A percentile compares a stretch with the other conserved stretches of the same genome.
Evolutionary conservation across 1,139 yeast genomes (phyloP).

Genomic region (Suhomyces atakaporum): DNA sequence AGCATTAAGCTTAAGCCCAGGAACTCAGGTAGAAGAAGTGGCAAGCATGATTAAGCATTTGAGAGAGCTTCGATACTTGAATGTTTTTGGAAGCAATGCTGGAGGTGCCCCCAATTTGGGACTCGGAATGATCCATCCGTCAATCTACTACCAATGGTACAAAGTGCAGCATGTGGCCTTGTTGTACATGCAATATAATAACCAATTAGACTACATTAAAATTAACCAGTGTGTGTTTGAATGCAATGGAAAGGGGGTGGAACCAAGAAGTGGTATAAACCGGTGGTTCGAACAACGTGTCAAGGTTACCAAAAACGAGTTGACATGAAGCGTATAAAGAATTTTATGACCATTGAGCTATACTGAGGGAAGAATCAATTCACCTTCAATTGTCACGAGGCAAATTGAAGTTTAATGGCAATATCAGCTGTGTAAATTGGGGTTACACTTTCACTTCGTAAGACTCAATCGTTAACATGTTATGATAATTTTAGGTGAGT

Average conservation of each 20-base stretch:
- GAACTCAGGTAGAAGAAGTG: slow-evolving; percentile 29
- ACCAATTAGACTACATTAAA: slow-evolving; percentile 41
- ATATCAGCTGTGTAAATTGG: too few relatives aligned
- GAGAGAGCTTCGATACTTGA: slow-evolving; percentile 37
- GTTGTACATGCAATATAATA: slow-evolving; percentile 31
- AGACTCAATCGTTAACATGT: too few relatives aligned
- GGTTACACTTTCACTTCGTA: too few relatives aligned
- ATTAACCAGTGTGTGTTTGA: slow-evolving; percentile 43
- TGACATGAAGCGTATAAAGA: background rate
- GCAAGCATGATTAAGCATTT: slow-evolving; percentile 27
- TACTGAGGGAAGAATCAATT: too few relatives aligned
- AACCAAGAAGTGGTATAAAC: slow-evolving; percentile 46
- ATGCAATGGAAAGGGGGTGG: slow-evolving; percentile 20
- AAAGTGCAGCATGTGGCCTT: slow-evolving; percentile 56
- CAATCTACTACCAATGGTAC: slow-evolving; percentile 58
- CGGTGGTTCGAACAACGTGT: slow-evolving; percentile 40
- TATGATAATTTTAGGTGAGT: too few relatives aligned
- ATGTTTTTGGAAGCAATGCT: slow-evolving; percentile 52
- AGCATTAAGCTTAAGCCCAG: slow-evolving; percentile 45
- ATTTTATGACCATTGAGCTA: too few relatives aligned
- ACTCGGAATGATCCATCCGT: slow-evolving; percentile 54
- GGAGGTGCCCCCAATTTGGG: slow-evolving; percentile 62
- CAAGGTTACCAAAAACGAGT: background rate
- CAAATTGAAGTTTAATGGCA: too few relatives aligned
- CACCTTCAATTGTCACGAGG: too few relatives aligned